Evolutionary conservation across 495 filamentous ascomycete genomes (phyloP).

Genomic region (Aspergillus sclerotioniger): DNA sequence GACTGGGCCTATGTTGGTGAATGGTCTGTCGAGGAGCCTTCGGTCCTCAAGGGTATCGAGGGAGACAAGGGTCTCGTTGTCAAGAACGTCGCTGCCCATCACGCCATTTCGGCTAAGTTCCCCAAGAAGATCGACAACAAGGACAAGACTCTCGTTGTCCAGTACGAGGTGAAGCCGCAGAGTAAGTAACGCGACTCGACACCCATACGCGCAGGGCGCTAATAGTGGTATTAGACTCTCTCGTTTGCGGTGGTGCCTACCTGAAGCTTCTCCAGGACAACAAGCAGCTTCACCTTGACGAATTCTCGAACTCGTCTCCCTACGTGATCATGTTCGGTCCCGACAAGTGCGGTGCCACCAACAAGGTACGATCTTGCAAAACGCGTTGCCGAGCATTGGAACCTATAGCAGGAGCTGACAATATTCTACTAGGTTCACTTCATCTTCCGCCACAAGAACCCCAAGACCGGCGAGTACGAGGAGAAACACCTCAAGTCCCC

Average conservation of each 20-base stretch:
- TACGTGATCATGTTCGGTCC: slow-evolving; percentile 99
- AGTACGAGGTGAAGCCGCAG: slow-evolving; percentile 99
- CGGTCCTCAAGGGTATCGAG: slow-evolving; percentile 88
- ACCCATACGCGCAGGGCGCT: background rate
- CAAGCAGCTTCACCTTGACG: slow-evolving; percentile 92
- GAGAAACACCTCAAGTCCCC: slow-evolving; percentile 95
- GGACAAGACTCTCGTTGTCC: slow-evolving; percentile 92
- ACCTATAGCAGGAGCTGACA: slow-evolving; percentile 7
- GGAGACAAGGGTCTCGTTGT: slow-evolving; percentile 96
- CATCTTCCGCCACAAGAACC: slow-evolving; percentile 99
- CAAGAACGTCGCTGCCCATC: slow-evolving; percentile 95
- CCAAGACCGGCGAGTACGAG: slow-evolving; percentile 99
- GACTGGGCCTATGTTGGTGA: slow-evolving; percentile 98
- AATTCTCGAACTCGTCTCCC: slow-evolving; percentile 95
- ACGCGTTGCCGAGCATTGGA: background rate
- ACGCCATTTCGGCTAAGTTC: slow-evolving; percentile 99
- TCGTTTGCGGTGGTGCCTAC: slow-evolving; percentile 98
- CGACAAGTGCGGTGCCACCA: slow-evolving; percentile 98
- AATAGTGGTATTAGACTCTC: slow-evolving; percentile 59
- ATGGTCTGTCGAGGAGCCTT: slow-evolving; percentile 96
- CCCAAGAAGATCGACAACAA: slow-evolving; percentile 95
- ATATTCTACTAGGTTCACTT: slow-evolving; percentile 74
- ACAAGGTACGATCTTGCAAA: slow-evolving; percentile 64
- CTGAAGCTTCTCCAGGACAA: slow-evolving; percentile 98
- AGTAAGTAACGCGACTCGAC: slow-evolving; percentile 55